A percentile compares a stretch with the other conserved stretches of the same genome.
Evolutionary conservation across 108 stramenopile genomes (phyloP).

Genomic region (Skeletonema costatum): DNA sequence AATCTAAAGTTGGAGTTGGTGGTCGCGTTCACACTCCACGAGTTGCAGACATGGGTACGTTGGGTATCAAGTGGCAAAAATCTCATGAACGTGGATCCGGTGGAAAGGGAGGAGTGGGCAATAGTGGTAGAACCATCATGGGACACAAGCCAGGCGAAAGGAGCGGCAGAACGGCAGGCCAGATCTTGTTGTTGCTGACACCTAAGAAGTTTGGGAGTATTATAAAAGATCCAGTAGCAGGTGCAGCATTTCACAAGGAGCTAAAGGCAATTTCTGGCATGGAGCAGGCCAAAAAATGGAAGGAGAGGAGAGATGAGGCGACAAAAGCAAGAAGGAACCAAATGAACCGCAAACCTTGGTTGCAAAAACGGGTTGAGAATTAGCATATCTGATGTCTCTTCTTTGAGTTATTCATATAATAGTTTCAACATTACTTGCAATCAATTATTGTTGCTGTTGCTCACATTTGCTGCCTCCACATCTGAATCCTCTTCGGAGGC

Average conservation of each 20-base stretch:
- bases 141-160: slow-evolving; percentile 44
- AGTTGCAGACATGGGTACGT: slow-evolving; percentile 74
- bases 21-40: slow-evolving; percentile 69
- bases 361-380: slow-evolving; percentile 64
- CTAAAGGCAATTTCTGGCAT: slow-evolving; percentile 61
- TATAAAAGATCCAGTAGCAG: slow-evolving; percentile 63
- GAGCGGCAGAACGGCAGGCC: slow-evolving; percentile 73
- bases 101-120: slow-evolving; percentile 85
- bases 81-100: slow-evolving; percentile 86
- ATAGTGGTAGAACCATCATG: slow-evolving; percentile 48
- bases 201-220: slow-evolving; percentile 77
- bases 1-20: slow-evolving; percentile 16
- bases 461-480: background rate
- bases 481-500: background rate
- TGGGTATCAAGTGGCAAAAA: slow-evolving; percentile 91
- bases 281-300: slow-evolving; percentile 71
- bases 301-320: slow-evolving; percentile 62
- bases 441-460: background rate
- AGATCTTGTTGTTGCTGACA: slow-evolving; percentile 77
- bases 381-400: background rate
- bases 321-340: slow-evolving; percentile 77
- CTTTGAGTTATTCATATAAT: background rate
- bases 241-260: slow-evolving; percentile 83
- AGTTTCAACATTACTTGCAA: background rate
- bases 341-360: slow-evolving; percentile 89